Conservation (phyloP, 1,284 basidiomycete genomes). For the Cryptococcus sp. region DNA sequence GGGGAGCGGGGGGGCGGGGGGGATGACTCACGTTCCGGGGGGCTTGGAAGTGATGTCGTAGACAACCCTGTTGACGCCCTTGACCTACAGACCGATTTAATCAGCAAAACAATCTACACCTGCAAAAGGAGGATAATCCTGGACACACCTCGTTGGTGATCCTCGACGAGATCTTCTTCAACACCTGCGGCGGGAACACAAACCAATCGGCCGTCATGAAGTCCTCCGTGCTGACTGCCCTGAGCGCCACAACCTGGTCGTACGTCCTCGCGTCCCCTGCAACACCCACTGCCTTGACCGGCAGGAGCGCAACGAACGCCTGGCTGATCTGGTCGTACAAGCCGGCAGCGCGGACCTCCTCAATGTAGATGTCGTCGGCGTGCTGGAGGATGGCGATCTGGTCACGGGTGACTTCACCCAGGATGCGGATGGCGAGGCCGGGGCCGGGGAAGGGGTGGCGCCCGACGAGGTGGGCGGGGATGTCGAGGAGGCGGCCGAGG, state of each 20-base stretch:
- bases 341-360: slow-evolving; percentile 89
- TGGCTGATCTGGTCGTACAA: slow-evolving; percentile 94
- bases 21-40: slow-evolving; percentile 63
- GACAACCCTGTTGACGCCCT: slow-evolving; percentile 86
- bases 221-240: slow-evolving; percentile 89
- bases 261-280: slow-evolving; percentile 97
- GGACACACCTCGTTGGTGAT: slow-evolving; percentile 94
- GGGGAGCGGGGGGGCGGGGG: slow-evolving; percentile 8
- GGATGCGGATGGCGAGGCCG: slow-evolving; percentile 96
- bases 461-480: slow-evolving; percentile 89
- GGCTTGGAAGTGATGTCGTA: slow-evolving; percentile 99
- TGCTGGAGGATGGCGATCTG: slow-evolving; percentile 94
- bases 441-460: slow-evolving; percentile 99
- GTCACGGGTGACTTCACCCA: slow-evolving; percentile 87
- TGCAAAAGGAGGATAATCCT: too few relatives aligned
- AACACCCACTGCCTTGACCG: slow-evolving; percentile 94
- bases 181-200: slow-evolving; percentile 87
- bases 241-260: slow-evolving; percentile 88
- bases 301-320: slow-evolving; percentile 95
- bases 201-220: slow-evolving; percentile 99
- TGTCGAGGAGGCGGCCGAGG: slow-evolving; percentile 83
- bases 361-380: slow-evolving; percentile 95
- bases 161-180: slow-evolving; percentile 88
- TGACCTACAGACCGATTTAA: slow-evolving; percentile 23
- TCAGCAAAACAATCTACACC: neutral